A percentile compares a stretch with the other conserved stretches of the same genome.
These are phyloP conservation scores for Lipomyces yamadae DNA, from an alignment of 805 yeast genomes.

Conservation along the genomic window DNA sequence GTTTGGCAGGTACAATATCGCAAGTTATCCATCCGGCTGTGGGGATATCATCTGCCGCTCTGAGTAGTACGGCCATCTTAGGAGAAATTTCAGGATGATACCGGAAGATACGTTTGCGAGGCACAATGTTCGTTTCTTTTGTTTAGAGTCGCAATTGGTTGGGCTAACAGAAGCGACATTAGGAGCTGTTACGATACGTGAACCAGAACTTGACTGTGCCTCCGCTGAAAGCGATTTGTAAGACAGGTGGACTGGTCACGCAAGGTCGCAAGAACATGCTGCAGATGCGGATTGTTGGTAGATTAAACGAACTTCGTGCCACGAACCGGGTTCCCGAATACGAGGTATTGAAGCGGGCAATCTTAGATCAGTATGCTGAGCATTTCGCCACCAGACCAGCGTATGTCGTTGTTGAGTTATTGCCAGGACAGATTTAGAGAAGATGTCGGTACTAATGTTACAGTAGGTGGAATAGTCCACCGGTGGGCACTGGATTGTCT, in stretches of 20 bases:
- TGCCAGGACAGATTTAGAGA: not conserved
- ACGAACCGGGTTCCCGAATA: constrained; percentile 12
- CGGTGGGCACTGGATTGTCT: not conserved
- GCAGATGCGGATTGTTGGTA: constrained; percentile 58
- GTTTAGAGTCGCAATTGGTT: not conserved
- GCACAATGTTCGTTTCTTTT: constrained; percentile 13
- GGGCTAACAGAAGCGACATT: not conserved
- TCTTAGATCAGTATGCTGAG: constrained; percentile 19
- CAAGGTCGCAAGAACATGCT: constrained; percentile 68
- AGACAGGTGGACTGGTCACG: constrained; percentile 51
- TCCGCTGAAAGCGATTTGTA: constrained; percentile 43
- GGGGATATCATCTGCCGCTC: not conserved
- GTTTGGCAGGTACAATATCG: not conserved
- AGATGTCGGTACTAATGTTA: not conserved
- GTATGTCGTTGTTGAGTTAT: constrained; percentile 10
- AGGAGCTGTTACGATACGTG: constrained; percentile 32
- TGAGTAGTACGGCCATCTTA: not conserved
- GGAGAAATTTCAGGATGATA: not conserved
- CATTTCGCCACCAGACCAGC: constrained; percentile 13
- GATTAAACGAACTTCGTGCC: constrained; percentile 42
- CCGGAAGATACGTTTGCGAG: constrained; percentile 18
- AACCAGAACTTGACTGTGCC: constrained; percentile 40
- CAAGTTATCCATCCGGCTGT: not conserved
- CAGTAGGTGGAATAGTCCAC: constrained; percentile 1
- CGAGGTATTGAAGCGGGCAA: constrained; percentile 9